Base-by-base conservation (phyloP, 1,139 yeast species). In the Taiozyma sp. region DNA sequence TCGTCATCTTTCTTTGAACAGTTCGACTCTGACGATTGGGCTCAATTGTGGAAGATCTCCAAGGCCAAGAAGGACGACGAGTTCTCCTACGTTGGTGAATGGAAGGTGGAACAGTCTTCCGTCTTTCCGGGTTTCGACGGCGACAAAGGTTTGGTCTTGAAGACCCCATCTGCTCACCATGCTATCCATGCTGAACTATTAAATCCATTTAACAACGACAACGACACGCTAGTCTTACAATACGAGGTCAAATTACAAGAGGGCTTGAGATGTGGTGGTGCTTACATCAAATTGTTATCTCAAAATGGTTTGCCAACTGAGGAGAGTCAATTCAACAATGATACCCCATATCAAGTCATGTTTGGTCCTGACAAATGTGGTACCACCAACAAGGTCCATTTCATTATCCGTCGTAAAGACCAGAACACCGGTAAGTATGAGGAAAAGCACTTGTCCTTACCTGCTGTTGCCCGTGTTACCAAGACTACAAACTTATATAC, bases 331-430 rank as follows among this genome's bases (percentile, higher is more conserved):
- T 83, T 86, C 68, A 73, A 71, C 58, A 77, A 79, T 54, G 80
- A 76, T 24, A 76, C 95, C 7, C 87, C 91, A 1, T 89, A 85
- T 69, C 89, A 85, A 65, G 69, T 91, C 56, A 86, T 90, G 95
- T 91, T 91, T 73, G 98, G 97, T 28, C 98, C 98, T 39, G 98
- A 91, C 68, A 79, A 77, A 65, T 91, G 98, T 71, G 96, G 96
- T 4, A 67, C 82, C 47, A 79, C 84, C 46, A 87, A 89, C 70
- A 84, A 83, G 68, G 83, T 90, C 30, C 95, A 87, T 62, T 80
- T 90, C 57, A 87, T 89, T 50, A 63, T 89, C 51, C 79, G 77
- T 51, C 79, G 86, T 62, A 70, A 72, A 60, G 77, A 79, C 63
- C 84, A 83, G 41, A 59, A 64, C 42, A 74, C 81, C n/a, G 83